A percentile compares a stretch with the other conserved stretches of the same genome.
These are phyloP conservation scores for Schrenkiella parvula DNA, from an alignment of 345 rosid genomes.

Conservation along the genomic window DNA sequence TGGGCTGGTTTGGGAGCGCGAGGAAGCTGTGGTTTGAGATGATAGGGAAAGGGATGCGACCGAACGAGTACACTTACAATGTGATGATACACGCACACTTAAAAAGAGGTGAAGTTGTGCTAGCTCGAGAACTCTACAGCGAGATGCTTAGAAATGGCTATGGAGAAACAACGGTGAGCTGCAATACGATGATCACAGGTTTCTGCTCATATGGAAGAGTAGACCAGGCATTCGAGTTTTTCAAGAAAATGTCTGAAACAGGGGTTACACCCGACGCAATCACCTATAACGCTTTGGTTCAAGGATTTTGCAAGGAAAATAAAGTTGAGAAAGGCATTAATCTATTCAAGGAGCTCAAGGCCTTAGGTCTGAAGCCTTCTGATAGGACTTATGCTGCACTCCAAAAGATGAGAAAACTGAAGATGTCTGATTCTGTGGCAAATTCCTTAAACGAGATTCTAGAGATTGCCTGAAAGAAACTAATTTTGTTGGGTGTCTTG, in stretches of 20 bases:
- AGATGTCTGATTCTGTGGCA: slow-evolving; percentile 6
- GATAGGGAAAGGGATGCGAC: slow-evolving; percentile 47
- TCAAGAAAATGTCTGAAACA: slow-evolving; percentile 48
- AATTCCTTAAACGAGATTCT: slow-evolving; percentile 18
- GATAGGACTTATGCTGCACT: slow-evolving; percentile 19
- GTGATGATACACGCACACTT: slow-evolving; percentile 58
- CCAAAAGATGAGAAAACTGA: slow-evolving; percentile 1
- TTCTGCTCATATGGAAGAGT: slow-evolving; percentile 37
- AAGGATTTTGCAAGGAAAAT: slow-evolving; percentile 45
- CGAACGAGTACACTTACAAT: slow-evolving; percentile 58
- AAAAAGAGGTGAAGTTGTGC: slow-evolving; percentile 45
- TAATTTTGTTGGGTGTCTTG: background rate
- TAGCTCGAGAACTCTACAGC: slow-evolving; percentile 40
- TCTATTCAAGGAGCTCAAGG: slow-evolving; percentile 19
- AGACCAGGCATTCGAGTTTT: slow-evolving; percentile 46
- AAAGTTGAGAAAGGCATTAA: slow-evolving; percentile 30
- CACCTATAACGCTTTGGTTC: slow-evolving; percentile 48
- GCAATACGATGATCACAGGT: slow-evolving; percentile 50
- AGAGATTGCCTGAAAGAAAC: slow-evolving; percentile 5
- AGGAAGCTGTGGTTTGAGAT: slow-evolving; percentile 59
- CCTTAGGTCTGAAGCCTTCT: slow-evolving; percentile 20
- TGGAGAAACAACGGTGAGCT: slow-evolving; percentile 41
- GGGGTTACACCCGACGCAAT: slow-evolving; percentile 43
- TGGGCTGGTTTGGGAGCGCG: slow-evolving; percentile 48
- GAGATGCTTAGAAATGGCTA: slow-evolving; percentile 52